Evolutionary conservation across 305 asterid genomes (phyloP), one percentile per base, ranked within the genome.

Genomic region (Fraxinus latifolia): DNA sequence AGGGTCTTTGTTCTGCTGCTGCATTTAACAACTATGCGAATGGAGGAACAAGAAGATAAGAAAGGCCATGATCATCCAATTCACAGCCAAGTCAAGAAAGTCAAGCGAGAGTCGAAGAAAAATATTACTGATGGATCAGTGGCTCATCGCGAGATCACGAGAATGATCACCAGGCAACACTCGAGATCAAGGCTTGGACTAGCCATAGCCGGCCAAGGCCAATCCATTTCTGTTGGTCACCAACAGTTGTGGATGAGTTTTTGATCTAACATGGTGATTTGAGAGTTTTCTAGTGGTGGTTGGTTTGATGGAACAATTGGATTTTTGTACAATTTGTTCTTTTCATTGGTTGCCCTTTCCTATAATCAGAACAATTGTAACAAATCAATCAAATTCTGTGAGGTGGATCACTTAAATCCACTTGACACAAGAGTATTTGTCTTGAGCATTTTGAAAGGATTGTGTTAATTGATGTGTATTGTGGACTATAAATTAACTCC

Each of bases 31-130:
- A 68, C 5, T 12, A 68, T 12, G 21, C 17, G 15, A 4, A 68
- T 68, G 74, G 74, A 68, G 37, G 74, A 29, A 11, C 37, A 12
- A 11, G 6, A 7, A n/a, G 31, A 27, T 12, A 29, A 68, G 19
- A 3, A 29, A 12, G 36, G 25, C 65, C 1, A 53, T 53, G 65
- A 77, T 74, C 65, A 31, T 78, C 79, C 77, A 5, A 72, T 83
- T 19, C 85, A 83, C 70, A 78, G 25, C 53, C 82, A 83, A 77
- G 80, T 83, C 79, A 62, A 83, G 85, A 83, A 83, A 25, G 62
- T 82, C 9, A 37, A 71, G 47, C 73, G 47, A 17, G 85, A 83
- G 29, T 83, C 76, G 5, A 72, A 78, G 27, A 78, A 83, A 27
- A 68, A 72, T 12, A 67, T 50, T 7, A 15, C 25, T 5, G 82